phyloP scores from a whole-genome alignment of 768 basidiomycete species.

The Infundibulicybe gibba region DNA sequence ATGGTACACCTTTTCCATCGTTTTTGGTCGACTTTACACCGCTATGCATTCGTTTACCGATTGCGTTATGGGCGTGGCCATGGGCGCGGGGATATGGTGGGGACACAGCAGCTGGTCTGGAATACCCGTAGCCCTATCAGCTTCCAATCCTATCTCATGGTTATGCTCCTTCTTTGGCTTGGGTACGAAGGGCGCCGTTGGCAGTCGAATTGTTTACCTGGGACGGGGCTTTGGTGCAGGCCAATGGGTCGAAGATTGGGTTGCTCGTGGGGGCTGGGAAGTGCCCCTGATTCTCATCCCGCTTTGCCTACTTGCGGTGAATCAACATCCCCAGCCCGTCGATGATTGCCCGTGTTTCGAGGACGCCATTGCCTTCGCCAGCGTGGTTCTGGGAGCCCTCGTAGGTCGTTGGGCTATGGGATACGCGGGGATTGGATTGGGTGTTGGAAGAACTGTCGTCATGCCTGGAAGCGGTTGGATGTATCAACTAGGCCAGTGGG shows the following conservation, averaged over 20 bases:
- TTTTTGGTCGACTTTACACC: conserved; percentile 79
- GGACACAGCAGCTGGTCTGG: conserved; percentile 41
- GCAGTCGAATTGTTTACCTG: conserved; percentile 23
- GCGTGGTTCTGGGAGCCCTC: conserved; percentile 74
- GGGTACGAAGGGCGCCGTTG: conserved; percentile 11
- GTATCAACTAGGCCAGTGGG: conserved; percentile 26
- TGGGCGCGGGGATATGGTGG: conserved; percentile 75
- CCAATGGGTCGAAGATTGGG: conserved; percentile 30
- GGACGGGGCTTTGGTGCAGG: conserved; percentile 36
- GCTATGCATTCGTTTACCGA: conserved; percentile 89
- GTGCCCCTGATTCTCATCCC: conserved; percentile 63
- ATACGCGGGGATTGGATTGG: conserved; percentile 35
- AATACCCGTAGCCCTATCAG: conserved; percentile 26
- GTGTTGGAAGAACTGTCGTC: conserved; percentile 18
- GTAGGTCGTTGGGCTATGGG: conserved; percentile 64
- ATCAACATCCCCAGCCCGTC: conserved; percentile 90
- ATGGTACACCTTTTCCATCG: conserved; percentile 66
- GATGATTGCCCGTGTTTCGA: conserved; percentile 99
- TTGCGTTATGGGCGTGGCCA: conserved; percentile 54
- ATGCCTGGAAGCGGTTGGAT: conserved; percentile 61
- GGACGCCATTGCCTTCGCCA: conserved; percentile 91
- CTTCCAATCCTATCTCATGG: conserved; percentile 24
- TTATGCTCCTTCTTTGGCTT: conserved; percentile 19
- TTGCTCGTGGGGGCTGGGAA: conserved; percentile 36
- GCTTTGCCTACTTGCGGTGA: conserved; percentile 70